Evolutionary conservation across 208 protist genomes (phyloP).

Genomic region (Wallacemonas sp.): DNA sequence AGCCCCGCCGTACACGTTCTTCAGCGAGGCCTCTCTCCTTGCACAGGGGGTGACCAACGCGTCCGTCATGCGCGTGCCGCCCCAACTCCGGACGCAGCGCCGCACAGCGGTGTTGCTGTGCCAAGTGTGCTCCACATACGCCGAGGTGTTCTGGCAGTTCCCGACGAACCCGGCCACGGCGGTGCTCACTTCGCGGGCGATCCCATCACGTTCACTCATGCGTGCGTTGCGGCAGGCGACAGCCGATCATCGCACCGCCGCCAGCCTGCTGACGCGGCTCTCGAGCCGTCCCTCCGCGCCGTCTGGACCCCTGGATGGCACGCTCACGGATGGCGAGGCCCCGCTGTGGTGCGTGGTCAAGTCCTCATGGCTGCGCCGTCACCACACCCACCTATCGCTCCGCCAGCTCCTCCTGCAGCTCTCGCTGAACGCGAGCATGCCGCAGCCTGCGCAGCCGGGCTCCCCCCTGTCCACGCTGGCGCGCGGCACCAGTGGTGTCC

Average conservation of each 20-base stretch:
- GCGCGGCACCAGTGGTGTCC: no score
- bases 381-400: constrained; percentile 68
- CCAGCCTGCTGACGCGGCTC: constrained; percentile 10
- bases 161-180: constrained; percentile 20
- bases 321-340: no score
- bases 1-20: neutral
- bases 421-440: constrained; percentile 25
- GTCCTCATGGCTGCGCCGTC: constrained; percentile 66
- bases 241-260: constrained; percentile 19
- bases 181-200: constrained; percentile 11
- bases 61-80: neutral
- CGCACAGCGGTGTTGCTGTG: constrained; percentile 29
- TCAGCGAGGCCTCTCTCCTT: neutral
- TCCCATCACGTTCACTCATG: constrained; percentile 17
- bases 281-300: no score
- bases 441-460: neutral
- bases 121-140: constrained; percentile 34
- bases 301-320: no score
- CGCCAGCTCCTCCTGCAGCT: constrained; percentile 56
- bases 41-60: neutral
- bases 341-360: constrained; percentile 48
- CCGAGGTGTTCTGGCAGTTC: constrained; percentile 45
- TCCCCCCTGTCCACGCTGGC: neutral
- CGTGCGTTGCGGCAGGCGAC: constrained; percentile 16
- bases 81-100: neutral